These are phyloP conservation scores for Chlamydomonas eustigma DNA, from an alignment of 139 green algal species.

Conservation along the genomic window DNA sequence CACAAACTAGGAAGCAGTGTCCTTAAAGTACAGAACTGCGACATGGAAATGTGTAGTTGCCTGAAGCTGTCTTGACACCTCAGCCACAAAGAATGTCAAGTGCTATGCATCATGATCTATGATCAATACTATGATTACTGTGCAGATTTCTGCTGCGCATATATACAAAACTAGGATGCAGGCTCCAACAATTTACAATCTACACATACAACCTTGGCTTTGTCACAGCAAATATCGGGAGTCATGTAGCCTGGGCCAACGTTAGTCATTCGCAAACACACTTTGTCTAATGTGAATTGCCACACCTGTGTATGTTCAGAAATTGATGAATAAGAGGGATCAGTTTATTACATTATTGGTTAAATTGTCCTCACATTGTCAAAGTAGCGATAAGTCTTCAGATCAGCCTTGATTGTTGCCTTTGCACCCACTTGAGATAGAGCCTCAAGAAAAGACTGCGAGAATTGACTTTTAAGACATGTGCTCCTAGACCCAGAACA, in stretches of 20 bases:
- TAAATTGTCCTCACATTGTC: slow-evolving; percentile 38
- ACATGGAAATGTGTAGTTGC: too few relatives aligned
- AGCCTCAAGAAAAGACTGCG: slow-evolving; percentile 42
- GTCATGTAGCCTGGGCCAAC: slow-evolving; percentile 23
- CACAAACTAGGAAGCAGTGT: too few relatives aligned
- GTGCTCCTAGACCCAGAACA: not conserved
- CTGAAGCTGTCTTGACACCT: too few relatives aligned
- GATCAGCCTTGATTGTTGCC: slow-evolving; percentile 47
- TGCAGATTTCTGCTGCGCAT: slow-evolving; percentile 26
- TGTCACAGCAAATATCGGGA: slow-evolving; percentile 27
- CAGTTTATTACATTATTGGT: not conserved
- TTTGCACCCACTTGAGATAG: slow-evolving; percentile 41
- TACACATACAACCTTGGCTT: slow-evolving; percentile 42
- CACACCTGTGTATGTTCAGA: slow-evolving; percentile 37
- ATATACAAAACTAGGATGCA: not conserved
- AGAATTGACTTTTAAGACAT: not conserved
- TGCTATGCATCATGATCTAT: too few relatives aligned
- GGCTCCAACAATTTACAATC: slow-evolving; percentile 35
- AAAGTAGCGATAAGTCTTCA: slow-evolving; percentile 54
- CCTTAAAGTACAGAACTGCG: too few relatives aligned
- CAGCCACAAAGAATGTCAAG: too few relatives aligned
- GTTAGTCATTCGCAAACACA: slow-evolving; percentile 40
- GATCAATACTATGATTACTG: slow-evolving; percentile 25
- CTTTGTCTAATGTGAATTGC: slow-evolving; percentile 48
- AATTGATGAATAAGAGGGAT: not conserved